Conservation (phyloP, 768 basidiomycete species). For the Mycena vitilis region DNA sequence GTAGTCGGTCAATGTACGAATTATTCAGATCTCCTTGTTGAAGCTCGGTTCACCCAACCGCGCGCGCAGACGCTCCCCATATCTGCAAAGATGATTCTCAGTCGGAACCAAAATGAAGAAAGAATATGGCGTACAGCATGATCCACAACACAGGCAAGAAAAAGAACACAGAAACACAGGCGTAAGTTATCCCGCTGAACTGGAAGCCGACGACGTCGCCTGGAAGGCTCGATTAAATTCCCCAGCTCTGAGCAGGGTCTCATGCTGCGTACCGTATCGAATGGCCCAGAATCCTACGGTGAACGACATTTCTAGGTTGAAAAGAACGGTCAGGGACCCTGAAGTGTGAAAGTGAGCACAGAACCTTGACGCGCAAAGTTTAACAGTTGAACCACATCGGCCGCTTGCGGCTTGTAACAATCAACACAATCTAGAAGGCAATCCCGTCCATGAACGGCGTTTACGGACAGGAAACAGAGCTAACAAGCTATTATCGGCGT, state of each 20-base stretch:
- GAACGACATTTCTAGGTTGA: constrained; percentile 23
- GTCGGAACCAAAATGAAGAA: neutral
- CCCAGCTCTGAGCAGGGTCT: too few species aligned
- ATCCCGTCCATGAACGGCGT: neutral
- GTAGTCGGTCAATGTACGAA: too few species aligned
- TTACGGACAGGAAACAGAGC: neutral
- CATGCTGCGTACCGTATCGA: constrained; percentile 1
- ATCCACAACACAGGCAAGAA: constrained; percentile 34
- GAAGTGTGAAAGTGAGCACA: neutral
- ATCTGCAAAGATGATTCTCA: constrained; percentile 4
- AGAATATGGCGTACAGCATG: constrained; percentile 27
- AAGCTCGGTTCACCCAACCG: constrained; percentile 32
- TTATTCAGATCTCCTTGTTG: constrained; percentile 27
- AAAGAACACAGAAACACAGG: constrained; percentile 31
- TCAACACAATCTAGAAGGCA: constrained; percentile 31
- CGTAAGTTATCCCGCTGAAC: constrained; percentile 34
- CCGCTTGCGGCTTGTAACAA: constrained; percentile 38
- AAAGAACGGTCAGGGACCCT: neutral
- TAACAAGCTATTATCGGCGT: constrained; percentile 34
- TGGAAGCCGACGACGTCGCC: constrained; percentile 35
- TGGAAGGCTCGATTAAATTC: neutral
- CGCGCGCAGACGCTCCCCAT: constrained; percentile 31
- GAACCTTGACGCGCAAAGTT: constrained; percentile 36
- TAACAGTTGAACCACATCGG: constrained; percentile 35
- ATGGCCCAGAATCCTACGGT: constrained; percentile 28